Conservation (phyloP, 768 basidiomycete genomes). For the Tylopilus subfusipes region DNA sequence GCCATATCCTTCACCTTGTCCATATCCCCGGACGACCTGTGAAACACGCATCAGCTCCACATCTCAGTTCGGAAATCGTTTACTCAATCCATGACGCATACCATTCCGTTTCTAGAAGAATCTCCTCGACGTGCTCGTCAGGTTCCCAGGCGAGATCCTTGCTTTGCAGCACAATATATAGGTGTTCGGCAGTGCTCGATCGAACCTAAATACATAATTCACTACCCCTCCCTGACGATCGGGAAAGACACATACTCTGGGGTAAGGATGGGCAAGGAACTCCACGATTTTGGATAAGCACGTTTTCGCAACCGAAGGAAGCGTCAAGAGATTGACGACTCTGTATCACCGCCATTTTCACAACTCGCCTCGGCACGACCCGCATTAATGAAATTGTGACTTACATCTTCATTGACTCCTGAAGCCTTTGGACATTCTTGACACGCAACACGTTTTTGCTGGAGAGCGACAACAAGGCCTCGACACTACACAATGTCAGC, state of each 20-base stretch:
- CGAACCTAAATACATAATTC: constrained; percentile 53
- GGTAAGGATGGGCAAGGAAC: constrained; percentile 79
- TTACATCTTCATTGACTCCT: constrained; percentile 82
- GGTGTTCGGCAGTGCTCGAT: constrained; percentile 73
- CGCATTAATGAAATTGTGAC: constrained; percentile 28
- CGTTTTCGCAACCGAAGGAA: constrained; percentile 41
- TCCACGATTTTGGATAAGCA: constrained; percentile 45
- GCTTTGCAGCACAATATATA: constrained; percentile 76
- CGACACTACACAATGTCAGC: constrained; percentile 41
- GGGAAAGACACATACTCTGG: constrained; percentile 52
- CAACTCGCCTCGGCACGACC: constrained; percentile 10
- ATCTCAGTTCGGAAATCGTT: constrained; percentile 1
- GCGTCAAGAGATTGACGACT: constrained; percentile 58
- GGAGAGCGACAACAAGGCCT: constrained; percentile 50
- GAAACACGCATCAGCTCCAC: constrained; percentile 28
- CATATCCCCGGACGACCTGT: constrained; percentile 49
- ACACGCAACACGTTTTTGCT: constrained; percentile 61
- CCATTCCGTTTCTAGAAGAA: constrained; percentile 83
- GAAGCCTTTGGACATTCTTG: constrained; percentile 81
- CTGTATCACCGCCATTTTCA: constrained; percentile 38
- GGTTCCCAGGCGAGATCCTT: constrained; percentile 63
- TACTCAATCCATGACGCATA: too few species aligned
- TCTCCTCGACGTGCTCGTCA: constrained; percentile 56
- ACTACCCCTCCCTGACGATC: constrained; percentile 7
- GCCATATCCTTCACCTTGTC: constrained; percentile 39